Evolutionary conservation across 306 rosid species (phyloP), one percentile per base, ranked within the genome.

Genomic region (Rosa multiflora): DNA sequence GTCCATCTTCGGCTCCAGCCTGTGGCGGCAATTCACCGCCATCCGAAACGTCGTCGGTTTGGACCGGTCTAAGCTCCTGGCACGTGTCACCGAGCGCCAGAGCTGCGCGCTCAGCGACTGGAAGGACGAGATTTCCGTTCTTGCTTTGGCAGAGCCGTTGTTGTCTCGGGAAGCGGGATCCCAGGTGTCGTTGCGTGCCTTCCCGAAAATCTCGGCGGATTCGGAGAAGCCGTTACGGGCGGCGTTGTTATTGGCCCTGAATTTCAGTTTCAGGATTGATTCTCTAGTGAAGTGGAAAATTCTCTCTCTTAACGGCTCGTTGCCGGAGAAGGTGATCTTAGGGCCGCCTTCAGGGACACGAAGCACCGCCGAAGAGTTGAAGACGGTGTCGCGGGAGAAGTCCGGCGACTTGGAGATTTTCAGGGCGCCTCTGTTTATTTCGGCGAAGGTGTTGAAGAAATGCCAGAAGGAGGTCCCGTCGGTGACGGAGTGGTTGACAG

Each of bases 391-490:
- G 1, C 97, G 89, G 5, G 80, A 37, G 58, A 90, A 91, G 1
- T 93, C 86, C 1, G 97, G 93, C 2, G 80, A 75, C 14, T 56
- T 85, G 1, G 89, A 56, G 6, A 91, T 55, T 73, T 88, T 91
- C 79, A 74, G 82, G 8, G 82, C 85, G 9, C 87, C 87, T 7
- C 79, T 77, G 21, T 81, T 76, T 72, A 86, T 79, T 77, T 93
- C 94, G 6, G 98, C 97, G 77, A 94, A 90, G 5, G 94, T 90
- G 87, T 94, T 94, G 84, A 94, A 90, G 85, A 94, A 94, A 83
- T 94, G 93, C 98, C 97, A 94, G 73, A 94, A 94, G 51, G 97
- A 91, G 8, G 98, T 90, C 0, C 97, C 97, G 37, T 94, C 98
- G 0, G 90, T 73, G 51, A 91, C 91, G 42, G 97, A 80, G 69